These are phyloP conservation scores for Nidularia sp. DNA, from an alignment of 768 basidiomycete genomes.

Conservation along the genomic window DNA sequence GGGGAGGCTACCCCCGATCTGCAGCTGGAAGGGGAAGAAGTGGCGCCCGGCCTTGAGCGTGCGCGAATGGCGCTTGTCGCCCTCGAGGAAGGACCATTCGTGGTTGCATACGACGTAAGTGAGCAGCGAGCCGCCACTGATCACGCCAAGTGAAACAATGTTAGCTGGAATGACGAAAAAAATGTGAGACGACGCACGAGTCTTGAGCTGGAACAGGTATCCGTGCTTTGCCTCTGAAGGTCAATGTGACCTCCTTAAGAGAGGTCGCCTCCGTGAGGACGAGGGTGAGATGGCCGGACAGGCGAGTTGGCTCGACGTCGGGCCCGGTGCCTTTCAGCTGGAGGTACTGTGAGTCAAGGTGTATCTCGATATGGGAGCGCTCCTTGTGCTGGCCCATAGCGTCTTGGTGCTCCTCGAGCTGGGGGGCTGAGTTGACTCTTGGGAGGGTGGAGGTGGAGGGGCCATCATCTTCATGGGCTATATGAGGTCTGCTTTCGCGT, in stretches of 20 bases:
- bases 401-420: constrained; percentile 13
- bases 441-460: not conserved
- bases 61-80: constrained; percentile 70
- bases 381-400: constrained; percentile 39
- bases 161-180: not conserved
- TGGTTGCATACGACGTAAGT: constrained; percentile 72
- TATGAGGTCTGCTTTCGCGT: not conserved
- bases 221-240: constrained; percentile 79
- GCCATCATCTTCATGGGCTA: not conserved
- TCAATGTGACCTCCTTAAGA: constrained; percentile 79
- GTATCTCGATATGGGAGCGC: constrained; percentile 65
- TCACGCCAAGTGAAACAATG: constrained; percentile 20
- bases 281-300: constrained; percentile 80
- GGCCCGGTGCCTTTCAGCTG: constrained; percentile 74
- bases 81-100: constrained; percentile 92
- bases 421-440: constrained; percentile 2
- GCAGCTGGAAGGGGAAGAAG: constrained; percentile 87
- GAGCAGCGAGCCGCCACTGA: constrained; percentile 40
- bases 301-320: constrained; percentile 77
- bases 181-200: constrained; percentile 31
- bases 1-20: constrained; percentile 81
- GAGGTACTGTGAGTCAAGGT: constrained; percentile 67
- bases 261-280: constrained; percentile 79
- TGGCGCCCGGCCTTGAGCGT: constrained; percentile 97
- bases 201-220: constrained; percentile 57